Base-by-base conservation (phyloP, 257 asterid species). In the Cruciata laevipes region DNA sequence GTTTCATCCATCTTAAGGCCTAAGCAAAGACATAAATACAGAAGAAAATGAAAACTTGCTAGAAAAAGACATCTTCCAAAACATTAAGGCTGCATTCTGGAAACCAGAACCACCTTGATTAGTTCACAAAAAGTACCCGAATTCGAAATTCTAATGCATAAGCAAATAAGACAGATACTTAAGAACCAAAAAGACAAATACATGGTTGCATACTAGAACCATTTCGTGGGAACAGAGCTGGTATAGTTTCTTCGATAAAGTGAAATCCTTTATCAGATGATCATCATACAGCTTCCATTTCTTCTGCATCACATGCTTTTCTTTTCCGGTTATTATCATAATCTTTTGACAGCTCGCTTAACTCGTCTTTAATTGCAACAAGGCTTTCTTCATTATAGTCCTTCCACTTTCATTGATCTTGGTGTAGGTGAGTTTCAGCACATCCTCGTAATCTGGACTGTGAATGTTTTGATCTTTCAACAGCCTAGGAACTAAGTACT, bases 391-490 rank as follows among this genome's bases (percentile, higher is more conserved):
- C 40, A 24, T 27, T 6, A 40, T 6, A 1, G 16, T 40, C 47
- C 47, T 40, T 40, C 47, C 47, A 40, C 8, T 6, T 40, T 10
- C 8, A 10, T 11, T 3, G 8, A 61, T 14, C 24, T 1, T 61
- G 37, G 7, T 63, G 60, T n/a, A 12, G 49, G 44, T 6, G 24
- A 68, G 63, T 3, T 0, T 9, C 8, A 40, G 47, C 47, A 8
- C 8, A 40, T 40, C 47, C 47, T 40, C 6, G 57, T 52, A 74
- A 0, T 8, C 16, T 8, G 78, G 67, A 12, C 74, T 74, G 20
- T 69, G 79, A 47, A 63, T 63, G 4, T 64, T 65, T 53, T 44
- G 18, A 1, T 13, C 63, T 65, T 74, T 74, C 57, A 32, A 23
- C 25, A 53, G 32, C 51, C 21, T 42, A 3, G 44, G 42, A 53